Evolutionary conservation across 164 flowering plant species (phyloP).

Genomic region (Cinnamomum chago): DNA sequence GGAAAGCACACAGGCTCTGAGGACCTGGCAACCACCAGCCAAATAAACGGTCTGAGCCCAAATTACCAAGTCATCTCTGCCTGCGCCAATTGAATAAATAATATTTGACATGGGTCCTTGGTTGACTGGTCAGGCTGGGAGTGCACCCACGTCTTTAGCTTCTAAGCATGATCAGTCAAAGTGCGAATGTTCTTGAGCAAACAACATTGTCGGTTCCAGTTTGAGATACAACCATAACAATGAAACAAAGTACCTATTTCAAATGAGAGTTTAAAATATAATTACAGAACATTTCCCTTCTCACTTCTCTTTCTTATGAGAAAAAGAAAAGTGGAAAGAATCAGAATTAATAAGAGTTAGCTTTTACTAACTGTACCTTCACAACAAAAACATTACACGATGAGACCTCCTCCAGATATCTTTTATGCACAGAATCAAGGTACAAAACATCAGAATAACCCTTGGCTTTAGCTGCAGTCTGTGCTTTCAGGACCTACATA

Average conservation of each 20-base stretch:
- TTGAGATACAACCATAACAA: neutral
- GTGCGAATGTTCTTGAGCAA: too few species aligned
- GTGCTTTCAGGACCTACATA: conserved; percentile 50
- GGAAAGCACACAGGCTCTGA: too few species aligned
- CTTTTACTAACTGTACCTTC: conserved; percentile 39
- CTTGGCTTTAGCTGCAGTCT: conserved; percentile 41
- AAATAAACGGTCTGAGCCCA: too few species aligned
- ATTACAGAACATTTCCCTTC: neutral
- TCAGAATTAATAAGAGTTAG: neutral
- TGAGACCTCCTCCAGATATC: conserved; percentile 65
- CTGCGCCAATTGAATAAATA: too few species aligned
- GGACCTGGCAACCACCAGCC: too few species aligned
- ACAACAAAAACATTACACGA: conserved; percentile 65
- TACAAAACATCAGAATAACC: conserved; percentile 74
- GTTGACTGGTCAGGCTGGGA: too few species aligned
- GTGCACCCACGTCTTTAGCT: too few species aligned
- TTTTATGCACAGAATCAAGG: conserved; percentile 55
- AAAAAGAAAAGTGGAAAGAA: neutral
- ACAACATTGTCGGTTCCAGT: too few species aligned
- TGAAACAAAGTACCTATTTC: neutral
- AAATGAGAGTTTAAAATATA: neutral
- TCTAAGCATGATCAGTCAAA: too few species aligned
- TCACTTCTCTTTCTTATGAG: neutral
- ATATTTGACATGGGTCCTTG: too few species aligned
- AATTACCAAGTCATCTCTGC: too few species aligned